Percentiles rank a stretch among this genome's conserved stretches.
These are phyloP conservation scores for Globisporangium perplexum DNA, from an alignment of 352 stramenopile species.

Conservation along the genomic window DNA sequence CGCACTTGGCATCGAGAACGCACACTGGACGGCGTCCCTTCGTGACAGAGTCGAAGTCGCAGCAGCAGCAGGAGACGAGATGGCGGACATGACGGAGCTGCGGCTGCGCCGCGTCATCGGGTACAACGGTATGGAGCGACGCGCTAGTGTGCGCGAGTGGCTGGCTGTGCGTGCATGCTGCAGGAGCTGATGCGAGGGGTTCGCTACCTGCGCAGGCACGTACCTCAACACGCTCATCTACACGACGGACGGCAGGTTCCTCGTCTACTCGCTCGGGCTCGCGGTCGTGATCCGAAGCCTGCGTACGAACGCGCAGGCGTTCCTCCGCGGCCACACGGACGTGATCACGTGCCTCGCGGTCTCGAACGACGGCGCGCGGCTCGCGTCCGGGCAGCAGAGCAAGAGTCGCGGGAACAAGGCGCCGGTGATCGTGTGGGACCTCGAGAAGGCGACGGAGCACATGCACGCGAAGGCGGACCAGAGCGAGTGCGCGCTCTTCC, in stretches of 20 bases:
- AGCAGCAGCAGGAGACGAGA: slow-evolving; percentile 11
- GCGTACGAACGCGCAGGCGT: slow-evolving; percentile 69
- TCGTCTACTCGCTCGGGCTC: slow-evolving; percentile 85
- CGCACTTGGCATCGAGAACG: no score
- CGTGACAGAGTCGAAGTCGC: no score
- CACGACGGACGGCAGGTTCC: slow-evolving; percentile 70
- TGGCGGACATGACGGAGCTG: slow-evolving; percentile 69
- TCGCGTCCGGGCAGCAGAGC: slow-evolving; percentile 90
- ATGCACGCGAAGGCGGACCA: slow-evolving; percentile 61
- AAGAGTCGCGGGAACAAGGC: slow-evolving; percentile 93
- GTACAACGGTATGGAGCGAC: slow-evolving; percentile 54
- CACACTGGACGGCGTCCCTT: no score
- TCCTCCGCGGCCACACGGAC: slow-evolving; percentile 91
- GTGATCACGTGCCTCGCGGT: slow-evolving; percentile 91
- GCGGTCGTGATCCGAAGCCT: slow-evolving; percentile 84
- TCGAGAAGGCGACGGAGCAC: slow-evolving; percentile 73
- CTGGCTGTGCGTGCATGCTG: no score
- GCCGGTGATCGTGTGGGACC: slow-evolving; percentile 94
- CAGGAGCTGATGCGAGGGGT: no score
- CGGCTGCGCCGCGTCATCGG: slow-evolving; percentile 73
- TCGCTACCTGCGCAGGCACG: slow-evolving; percentile 20
- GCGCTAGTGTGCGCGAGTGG: no score
- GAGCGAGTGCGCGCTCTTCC: slow-evolving; percentile 78
- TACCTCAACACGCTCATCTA: slow-evolving; percentile 73
- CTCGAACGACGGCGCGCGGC: slow-evolving; percentile 85